These are phyloP conservation scores for Trichoderma brevicompactum DNA, from an alignment of 2,329 filamentous ascomycete genomes.

Conservation along the genomic window DNA sequence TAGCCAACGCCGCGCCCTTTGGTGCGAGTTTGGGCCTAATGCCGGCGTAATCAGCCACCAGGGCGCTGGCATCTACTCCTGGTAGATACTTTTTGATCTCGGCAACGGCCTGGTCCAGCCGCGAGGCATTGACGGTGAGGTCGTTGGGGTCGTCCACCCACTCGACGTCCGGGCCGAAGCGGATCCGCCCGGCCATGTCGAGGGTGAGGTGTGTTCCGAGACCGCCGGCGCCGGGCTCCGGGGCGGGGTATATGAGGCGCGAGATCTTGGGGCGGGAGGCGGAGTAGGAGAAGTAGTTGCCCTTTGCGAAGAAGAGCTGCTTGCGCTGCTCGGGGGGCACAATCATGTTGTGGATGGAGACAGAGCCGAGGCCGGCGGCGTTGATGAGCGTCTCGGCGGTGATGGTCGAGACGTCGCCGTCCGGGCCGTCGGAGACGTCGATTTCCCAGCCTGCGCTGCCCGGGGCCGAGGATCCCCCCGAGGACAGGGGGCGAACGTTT, in stretches of 20 bases:
- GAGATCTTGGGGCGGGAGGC: constrained; percentile 64
- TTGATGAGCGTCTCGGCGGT: constrained; percentile 81
- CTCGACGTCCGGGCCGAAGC: constrained; percentile 94
- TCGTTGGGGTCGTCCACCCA: constrained; percentile 78
- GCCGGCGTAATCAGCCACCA: constrained; percentile 85
- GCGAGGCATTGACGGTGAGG: constrained; percentile 66
- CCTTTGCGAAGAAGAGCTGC: constrained; percentile 83
- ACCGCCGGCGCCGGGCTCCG: constrained; percentile 78
- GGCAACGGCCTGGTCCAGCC: constrained; percentile 68
- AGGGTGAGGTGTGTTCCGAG: constrained; percentile 93
- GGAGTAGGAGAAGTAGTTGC: constrained; percentile 89
- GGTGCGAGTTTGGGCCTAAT: constrained; percentile 81
- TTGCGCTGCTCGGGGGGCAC: constrained; percentile 60
- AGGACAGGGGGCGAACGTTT: constrained; percentile 55
- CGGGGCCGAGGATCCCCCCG: constrained; percentile 37
- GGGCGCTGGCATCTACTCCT: constrained; percentile 64
- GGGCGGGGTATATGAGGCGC: constrained; percentile 86
- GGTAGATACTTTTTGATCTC: constrained; percentile 84
- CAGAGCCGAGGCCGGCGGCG: constrained; percentile 79
- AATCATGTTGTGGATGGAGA: constrained; percentile 80
- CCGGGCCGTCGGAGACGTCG: constrained; percentile 51
- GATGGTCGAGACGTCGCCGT: constrained; percentile 60
- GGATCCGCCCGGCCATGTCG: constrained; percentile 80
- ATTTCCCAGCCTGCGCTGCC: constrained; percentile 73
- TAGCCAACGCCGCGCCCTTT: constrained; percentile 59